Percentiles rank a stretch among this genome's conserved stretches.
Evolutionary conservation across 2,329 filamentous ascomycete species (phyloP).

Genomic region (Penicillium hesseltinei): DNA sequence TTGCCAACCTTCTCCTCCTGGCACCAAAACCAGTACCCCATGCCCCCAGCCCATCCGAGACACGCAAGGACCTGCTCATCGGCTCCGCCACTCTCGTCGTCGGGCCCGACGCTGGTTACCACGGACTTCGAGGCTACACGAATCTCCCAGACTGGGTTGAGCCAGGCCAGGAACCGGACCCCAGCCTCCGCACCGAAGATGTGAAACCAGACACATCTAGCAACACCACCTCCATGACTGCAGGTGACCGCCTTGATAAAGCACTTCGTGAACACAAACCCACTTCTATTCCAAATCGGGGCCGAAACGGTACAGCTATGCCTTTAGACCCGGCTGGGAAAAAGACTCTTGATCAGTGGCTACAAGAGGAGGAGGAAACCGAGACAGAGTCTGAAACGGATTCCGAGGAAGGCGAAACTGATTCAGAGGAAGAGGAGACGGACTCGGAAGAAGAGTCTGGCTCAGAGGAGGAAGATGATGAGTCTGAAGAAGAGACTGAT

Average conservation of each 20-base stretch:
- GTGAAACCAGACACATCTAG: constrained; percentile 35
- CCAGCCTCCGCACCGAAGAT: constrained; percentile 65
- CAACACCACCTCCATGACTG: constrained; percentile 34
- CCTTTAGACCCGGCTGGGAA: constrained; percentile 49
- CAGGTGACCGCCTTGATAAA: constrained; percentile 45
- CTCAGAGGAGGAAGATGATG: constrained; percentile 43
- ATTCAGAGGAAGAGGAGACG: constrained; percentile 47
- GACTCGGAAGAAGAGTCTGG: constrained; percentile 46
- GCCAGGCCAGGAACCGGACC: constrained; percentile 75
- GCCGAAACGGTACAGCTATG: constrained; percentile 18
- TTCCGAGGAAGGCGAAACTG: constrained; percentile 44
- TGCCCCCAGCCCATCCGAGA: constrained; percentile 83
- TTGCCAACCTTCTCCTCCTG: constrained; percentile 85
- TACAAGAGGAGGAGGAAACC: constrained; percentile 61
- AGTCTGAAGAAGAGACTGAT: constrained; percentile 43
- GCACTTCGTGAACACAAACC: constrained; percentile 44
- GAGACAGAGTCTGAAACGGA: constrained; percentile 55
- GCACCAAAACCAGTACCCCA: constrained; percentile 94
- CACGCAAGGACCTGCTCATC: constrained; percentile 71
- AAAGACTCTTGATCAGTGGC: constrained; percentile 91
- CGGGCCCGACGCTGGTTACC: constrained; percentile 69
- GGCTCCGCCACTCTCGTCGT: constrained; percentile 85
- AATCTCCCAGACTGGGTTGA: constrained; percentile 80
- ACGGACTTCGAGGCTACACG: constrained; percentile 76
- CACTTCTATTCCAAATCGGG: constrained; percentile 12